A percentile compares a stretch with the other conserved stretches of the same genome.
These are phyloP conservation scores for Funneliformis geosporum DNA, from an alignment of 192 early-diverging fungal genomes.

Conservation along the genomic window DNA sequence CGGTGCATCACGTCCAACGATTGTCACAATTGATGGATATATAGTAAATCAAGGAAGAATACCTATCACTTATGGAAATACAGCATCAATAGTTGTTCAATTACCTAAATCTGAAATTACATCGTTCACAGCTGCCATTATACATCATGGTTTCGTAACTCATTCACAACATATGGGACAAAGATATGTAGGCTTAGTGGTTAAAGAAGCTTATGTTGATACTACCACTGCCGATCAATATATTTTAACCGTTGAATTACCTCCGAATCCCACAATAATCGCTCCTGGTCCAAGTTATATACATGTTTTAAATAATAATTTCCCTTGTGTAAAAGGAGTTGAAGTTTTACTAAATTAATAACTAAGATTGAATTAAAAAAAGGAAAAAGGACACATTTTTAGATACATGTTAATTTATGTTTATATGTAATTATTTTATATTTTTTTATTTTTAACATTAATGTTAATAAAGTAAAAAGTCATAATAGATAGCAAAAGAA, in stretches of 20 bases:
- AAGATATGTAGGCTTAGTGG: conserved; percentile 34
- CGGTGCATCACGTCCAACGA: conserved; percentile 42
- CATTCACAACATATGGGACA: conserved; percentile 60
- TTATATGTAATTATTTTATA: too few species aligned
- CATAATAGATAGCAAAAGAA: too few species aligned
- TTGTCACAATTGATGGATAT: conserved; percentile 24
- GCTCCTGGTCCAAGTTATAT: background rate
- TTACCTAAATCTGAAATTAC: conserved; percentile 9
- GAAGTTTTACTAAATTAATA: background rate
- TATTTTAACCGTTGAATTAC: background rate
- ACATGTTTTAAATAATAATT: background rate
- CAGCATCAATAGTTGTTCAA: conserved; percentile 32
- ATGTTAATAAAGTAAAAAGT: too few species aligned
- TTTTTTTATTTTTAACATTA: too few species aligned
- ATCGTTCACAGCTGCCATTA: conserved; percentile 44
- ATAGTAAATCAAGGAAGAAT: conserved; percentile 19
- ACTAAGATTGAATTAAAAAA: background rate
- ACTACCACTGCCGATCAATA: background rate
- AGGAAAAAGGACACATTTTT: too few species aligned
- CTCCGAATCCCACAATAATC: background rate
- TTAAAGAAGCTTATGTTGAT: background rate
- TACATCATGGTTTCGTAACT: conserved; percentile 53
- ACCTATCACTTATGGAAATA: conserved; percentile 37
- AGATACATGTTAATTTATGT: too few species aligned
- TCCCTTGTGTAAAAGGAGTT: background rate